phyloP scores from a whole-genome alignment of 257 asterid genomes.

The Salvia hispanica region DNA sequence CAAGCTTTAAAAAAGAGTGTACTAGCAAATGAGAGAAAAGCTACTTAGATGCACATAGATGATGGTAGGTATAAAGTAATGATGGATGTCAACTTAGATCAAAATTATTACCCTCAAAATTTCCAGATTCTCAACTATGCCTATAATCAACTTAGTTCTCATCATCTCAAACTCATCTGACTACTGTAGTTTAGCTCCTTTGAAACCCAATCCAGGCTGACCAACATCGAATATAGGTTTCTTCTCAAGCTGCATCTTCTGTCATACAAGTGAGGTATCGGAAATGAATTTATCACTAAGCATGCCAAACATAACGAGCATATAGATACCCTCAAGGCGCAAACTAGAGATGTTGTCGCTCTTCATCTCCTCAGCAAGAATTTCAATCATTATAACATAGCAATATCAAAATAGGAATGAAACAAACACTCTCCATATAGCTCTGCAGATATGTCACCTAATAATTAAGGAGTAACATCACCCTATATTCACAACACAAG shows the following conservation, averaged over 20 bases:
- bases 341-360: no score
- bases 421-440: no score
- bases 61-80: slow-evolving; percentile 4
- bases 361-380: background rate
- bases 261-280: no score
- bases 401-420: no score
- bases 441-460: no score
- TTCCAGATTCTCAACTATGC: background rate
- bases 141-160: background rate
- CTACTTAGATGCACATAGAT: background rate
- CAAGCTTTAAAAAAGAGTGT: slow-evolving; percentile 2
- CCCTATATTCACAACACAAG: background rate
- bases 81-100: background rate
- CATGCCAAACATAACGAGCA: no score
- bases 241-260: no score
- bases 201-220: background rate
- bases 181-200: no score
- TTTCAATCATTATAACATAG: no score
- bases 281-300: no score
- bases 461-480: background rate
- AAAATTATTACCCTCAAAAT: background rate
- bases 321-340: background rate
- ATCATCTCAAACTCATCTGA: background rate
- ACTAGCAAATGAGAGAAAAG: background rate
- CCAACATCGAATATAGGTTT: no score